phyloP scores from a whole-genome alignment of 805 yeast genomes.

The Teunomyces aglyptinius region DNA sequence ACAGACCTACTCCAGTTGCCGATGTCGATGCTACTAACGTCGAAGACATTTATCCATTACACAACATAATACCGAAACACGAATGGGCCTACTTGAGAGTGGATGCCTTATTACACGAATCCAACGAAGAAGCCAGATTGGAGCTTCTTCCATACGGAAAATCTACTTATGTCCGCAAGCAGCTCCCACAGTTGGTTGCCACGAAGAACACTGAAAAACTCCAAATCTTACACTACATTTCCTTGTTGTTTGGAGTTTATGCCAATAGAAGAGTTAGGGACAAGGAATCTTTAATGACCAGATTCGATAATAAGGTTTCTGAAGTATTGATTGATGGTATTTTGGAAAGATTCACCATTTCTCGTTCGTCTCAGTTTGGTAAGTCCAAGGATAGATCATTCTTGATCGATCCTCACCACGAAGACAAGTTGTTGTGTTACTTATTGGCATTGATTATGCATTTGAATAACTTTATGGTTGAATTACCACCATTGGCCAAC shows the following conservation, averaged over 20 bases:
- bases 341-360: constrained; percentile 67
- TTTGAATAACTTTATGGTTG: constrained; percentile 71
- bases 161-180: constrained; percentile 55
- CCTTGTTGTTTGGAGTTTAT: constrained; percentile 78
- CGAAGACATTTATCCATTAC: constrained; percentile 77
- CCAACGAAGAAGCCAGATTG: constrained; percentile 44
- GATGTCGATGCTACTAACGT: constrained; percentile 77
- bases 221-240: constrained; percentile 75
- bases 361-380: constrained; percentile 64
- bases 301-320: constrained; percentile 64
- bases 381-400: constrained; percentile 75
- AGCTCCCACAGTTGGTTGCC: constrained; percentile 37
- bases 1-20: constrained; percentile 81
- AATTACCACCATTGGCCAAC: constrained; percentile 76
- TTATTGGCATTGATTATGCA: constrained; percentile 71
- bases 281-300: constrained; percentile 58
- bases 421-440: constrained; percentile 82
- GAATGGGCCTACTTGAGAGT: constrained; percentile 67
- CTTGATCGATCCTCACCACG: constrained; percentile 81
- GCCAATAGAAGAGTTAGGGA: constrained; percentile 62
- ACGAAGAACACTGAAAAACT: constrained; percentile 52
- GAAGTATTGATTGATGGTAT: constrained; percentile 70
- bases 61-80: constrained; percentile 62
- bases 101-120: constrained; percentile 56
- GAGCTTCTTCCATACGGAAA: constrained; percentile 62